Evolutionary conservation across 495 filamentous ascomycete genomes (phyloP).

Genomic region (Antarctomyces pellizariae): DNA sequence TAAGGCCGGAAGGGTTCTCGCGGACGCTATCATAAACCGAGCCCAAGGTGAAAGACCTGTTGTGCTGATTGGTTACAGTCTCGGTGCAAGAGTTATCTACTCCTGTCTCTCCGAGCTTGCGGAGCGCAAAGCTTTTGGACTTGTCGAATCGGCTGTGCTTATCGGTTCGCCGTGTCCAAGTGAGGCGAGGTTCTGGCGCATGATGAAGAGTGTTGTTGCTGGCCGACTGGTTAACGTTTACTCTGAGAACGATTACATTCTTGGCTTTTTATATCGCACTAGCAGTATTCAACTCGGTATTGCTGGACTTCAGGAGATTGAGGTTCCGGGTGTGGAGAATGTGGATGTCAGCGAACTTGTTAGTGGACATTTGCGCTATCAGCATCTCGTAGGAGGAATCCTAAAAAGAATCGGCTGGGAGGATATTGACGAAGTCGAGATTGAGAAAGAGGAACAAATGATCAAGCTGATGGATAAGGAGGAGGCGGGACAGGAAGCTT

Average conservation of each 20-base stretch:
- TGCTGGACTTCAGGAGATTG: conserved; percentile 29
- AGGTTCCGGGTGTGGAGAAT: conserved; percentile 31
- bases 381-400: conserved; percentile 27
- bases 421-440: conserved; percentile 23
- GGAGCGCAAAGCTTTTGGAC: conserved; percentile 55
- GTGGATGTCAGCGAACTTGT: conserved; percentile 29
- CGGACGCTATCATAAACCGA: conserved; percentile 71
- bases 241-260: conserved; percentile 33
- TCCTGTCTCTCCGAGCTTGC: conserved; percentile 55
- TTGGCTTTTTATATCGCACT: conserved; percentile 32
- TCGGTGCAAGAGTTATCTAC: conserved; percentile 81
- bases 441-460: conserved; percentile 17
- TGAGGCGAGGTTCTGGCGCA: conserved; percentile 25
- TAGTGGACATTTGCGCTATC: conserved; percentile 29
- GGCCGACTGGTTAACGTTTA: conserved; percentile 35
- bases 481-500: conserved; percentile 15
- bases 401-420: conserved; percentile 30
- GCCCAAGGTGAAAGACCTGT: conserved; percentile 77
- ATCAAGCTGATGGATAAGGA: conserved; percentile 19
- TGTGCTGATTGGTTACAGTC: conserved; percentile 67
- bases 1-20: conserved; percentile 66
- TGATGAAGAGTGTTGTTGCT: conserved; percentile 29
- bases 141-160: conserved; percentile 66
- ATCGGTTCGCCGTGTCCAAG: conserved; percentile 62
- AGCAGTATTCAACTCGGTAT: conserved; percentile 29